phyloP scores from a whole-genome alignment of 768 basidiomycete genomes.

The Phylloporus arenicola region DNA sequence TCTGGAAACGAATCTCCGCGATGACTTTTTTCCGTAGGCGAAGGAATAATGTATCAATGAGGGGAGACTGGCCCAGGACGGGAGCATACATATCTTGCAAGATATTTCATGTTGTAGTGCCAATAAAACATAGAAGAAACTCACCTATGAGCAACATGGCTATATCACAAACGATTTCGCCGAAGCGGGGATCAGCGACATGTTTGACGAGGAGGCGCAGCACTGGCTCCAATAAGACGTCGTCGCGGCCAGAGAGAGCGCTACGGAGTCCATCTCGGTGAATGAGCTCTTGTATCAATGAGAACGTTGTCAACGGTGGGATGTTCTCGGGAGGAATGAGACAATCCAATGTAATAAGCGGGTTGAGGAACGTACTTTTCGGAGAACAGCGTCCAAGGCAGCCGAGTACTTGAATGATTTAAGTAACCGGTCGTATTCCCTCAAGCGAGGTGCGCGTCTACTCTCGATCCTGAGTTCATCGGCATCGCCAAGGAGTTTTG shows the following conservation, averaged over 20 bases:
- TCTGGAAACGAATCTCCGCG: slow-evolving; percentile 83
- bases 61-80: slow-evolving; percentile 89
- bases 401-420: slow-evolving; percentile 94
- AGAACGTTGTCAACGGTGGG: slow-evolving; percentile 80
- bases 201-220: slow-evolving; percentile 82
- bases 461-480: slow-evolving; percentile 78
- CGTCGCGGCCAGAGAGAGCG: slow-evolving; percentile 87
- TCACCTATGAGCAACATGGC: slow-evolving; percentile 77
- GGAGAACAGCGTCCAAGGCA: slow-evolving; percentile 86
- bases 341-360: background rate
- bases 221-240: slow-evolving; percentile 87
- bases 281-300: slow-evolving; percentile 87
- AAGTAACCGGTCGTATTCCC: slow-evolving; percentile 83
- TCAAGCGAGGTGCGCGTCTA: slow-evolving; percentile 62
- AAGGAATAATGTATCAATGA: slow-evolving; percentile 82
- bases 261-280: slow-evolving; percentile 84
- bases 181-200: slow-evolving; percentile 86
- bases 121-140: slow-evolving; percentile 21
- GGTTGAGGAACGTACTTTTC: slow-evolving; percentile 51
- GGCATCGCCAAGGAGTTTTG: slow-evolving; percentile 52
- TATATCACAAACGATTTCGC: slow-evolving; percentile 81
- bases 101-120: slow-evolving; percentile 2
- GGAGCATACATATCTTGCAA: slow-evolving; percentile 81
- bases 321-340: slow-evolving; percentile 51
- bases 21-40: slow-evolving; percentile 80